Evolutionary conservation across 73 alveolate species (phyloP).

Genomic region (Symbiodinium natans): DNA sequence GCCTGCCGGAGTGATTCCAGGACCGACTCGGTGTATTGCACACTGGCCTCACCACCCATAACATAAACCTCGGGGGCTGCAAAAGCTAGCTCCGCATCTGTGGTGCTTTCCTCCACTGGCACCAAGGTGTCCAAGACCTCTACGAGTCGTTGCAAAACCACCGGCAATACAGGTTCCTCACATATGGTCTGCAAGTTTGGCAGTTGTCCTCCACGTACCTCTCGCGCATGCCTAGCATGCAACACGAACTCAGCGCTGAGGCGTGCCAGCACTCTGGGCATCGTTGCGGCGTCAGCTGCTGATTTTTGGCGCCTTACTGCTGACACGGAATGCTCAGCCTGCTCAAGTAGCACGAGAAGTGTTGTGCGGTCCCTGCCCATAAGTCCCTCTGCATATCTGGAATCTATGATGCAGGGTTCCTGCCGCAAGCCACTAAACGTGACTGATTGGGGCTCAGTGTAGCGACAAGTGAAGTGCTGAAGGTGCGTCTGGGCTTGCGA

Average conservation of each 20-base stretch:
- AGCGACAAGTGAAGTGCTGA: neutral
- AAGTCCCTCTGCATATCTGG: neutral
- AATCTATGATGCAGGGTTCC: neutral
- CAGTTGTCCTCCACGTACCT: neutral
- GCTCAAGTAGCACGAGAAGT: neutral
- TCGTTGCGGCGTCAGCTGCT: neutral
- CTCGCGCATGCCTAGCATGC: conserved; percentile 18
- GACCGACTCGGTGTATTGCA: neutral
- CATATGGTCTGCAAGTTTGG: neutral
- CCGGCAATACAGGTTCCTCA: neutral
- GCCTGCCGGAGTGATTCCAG: conserved; percentile 3
- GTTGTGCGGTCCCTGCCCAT: conserved; percentile 8
- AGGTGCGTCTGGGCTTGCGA: neutral
- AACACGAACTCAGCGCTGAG: neutral
- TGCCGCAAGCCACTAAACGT: neutral
- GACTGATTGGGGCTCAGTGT: conserved; percentile 10
- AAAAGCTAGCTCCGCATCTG: neutral
- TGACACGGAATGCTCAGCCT: neutral
- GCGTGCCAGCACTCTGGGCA: neutral
- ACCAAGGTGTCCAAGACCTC: neutral
- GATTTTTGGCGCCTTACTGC: neutral
- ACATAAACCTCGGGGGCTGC: neutral
- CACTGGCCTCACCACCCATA: neutral
- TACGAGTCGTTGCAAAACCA: neutral
- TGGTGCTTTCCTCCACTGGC: neutral